phyloP scores from a whole-genome alignment of 2,329 filamentous ascomycete species.

The Zymoseptoria ardabiliae region DNA sequence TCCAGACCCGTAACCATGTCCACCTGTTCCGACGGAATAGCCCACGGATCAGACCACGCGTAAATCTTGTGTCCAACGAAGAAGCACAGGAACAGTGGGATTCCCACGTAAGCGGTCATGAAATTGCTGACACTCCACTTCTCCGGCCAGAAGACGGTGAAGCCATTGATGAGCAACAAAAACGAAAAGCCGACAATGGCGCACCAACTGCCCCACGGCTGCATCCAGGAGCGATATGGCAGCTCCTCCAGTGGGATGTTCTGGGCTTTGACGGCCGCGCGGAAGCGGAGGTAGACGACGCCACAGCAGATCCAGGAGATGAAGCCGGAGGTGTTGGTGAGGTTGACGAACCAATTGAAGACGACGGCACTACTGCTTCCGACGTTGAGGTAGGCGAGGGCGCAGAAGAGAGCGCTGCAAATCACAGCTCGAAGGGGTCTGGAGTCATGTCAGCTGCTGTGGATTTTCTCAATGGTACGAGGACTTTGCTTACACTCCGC shows the following conservation, averaged over 20 bases:
- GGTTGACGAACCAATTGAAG: conserved; percentile 65
- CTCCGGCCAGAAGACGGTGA: conserved; percentile 62
- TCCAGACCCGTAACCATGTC: conserved; percentile 44
- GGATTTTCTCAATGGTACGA: neutral
- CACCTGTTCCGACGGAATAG: conserved; percentile 41
- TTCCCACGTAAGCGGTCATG: conserved; percentile 53
- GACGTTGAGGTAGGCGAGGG: conserved; percentile 44
- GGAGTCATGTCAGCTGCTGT: neutral
- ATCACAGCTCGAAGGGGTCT: conserved; percentile 42
- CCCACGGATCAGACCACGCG: conserved; percentile 45
- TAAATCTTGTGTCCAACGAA: conserved; percentile 48
- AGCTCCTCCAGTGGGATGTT: conserved; percentile 41
- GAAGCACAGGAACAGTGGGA: conserved; percentile 53
- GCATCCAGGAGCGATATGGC: conserved; percentile 48
- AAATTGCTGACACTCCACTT: conserved; percentile 60
- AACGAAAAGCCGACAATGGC: conserved; percentile 52
- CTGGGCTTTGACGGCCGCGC: conserved; percentile 49
- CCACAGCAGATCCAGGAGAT: conserved; percentile 50
- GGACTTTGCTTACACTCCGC: conserved; percentile 40
- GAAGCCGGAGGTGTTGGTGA: conserved; percentile 53
- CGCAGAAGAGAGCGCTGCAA: conserved; percentile 37
- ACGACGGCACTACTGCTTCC: conserved; percentile 38
- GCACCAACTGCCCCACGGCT: conserved; percentile 59
- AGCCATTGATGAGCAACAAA: conserved; percentile 67
- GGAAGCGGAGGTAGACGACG: conserved; percentile 53